phyloP scores from a whole-genome alignment of 768 basidiomycete genomes.

The Mycena floridula region DNA sequence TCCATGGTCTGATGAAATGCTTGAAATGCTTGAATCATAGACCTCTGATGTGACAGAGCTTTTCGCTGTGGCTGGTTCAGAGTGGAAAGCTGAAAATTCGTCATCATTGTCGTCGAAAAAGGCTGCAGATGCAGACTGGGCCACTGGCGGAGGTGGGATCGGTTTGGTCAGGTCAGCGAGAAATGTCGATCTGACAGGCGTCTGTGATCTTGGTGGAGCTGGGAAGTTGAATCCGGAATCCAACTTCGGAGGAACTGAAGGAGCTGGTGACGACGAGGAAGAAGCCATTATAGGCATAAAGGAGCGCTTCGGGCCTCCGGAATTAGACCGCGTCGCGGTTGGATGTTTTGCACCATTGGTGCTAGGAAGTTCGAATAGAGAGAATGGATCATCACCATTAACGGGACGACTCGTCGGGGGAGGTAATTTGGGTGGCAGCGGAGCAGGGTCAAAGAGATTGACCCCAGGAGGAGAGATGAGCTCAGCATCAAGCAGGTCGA shows the following conservation, averaged over 20 bases:
- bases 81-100: slow-evolving; percentile 49
- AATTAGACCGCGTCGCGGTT: background rate
- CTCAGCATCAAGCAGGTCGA: slow-evolving; percentile 21
- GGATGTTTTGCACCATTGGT: background rate
- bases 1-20: slow-evolving; percentile 14
- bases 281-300: slow-evolving; percentile 7
- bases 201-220: slow-evolving; percentile 13
- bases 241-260: slow-evolving; percentile 12
- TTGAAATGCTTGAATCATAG: slow-evolving; percentile 17
- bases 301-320: background rate
- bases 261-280: slow-evolving; percentile 8
- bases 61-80: slow-evolving; percentile 17
- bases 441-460: slow-evolving; percentile 34
- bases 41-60: slow-evolving; percentile 7
- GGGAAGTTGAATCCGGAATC: slow-evolving; percentile 10
- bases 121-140: slow-evolving; percentile 18
- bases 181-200: slow-evolving; percentile 9
- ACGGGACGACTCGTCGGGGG: slow-evolving; percentile 36
- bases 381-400: background rate
- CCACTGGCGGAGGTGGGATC: slow-evolving; percentile 22
- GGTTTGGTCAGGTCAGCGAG: slow-evolving; percentile 19
- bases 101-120: slow-evolving; percentile 29
- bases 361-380: background rate
- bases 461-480: slow-evolving; percentile 29
- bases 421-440: slow-evolving; percentile 38